Evolutionary conservation across 2,329 filamentous ascomycete species (phyloP).

Genomic region (Alternaria brassicicola): DNA sequence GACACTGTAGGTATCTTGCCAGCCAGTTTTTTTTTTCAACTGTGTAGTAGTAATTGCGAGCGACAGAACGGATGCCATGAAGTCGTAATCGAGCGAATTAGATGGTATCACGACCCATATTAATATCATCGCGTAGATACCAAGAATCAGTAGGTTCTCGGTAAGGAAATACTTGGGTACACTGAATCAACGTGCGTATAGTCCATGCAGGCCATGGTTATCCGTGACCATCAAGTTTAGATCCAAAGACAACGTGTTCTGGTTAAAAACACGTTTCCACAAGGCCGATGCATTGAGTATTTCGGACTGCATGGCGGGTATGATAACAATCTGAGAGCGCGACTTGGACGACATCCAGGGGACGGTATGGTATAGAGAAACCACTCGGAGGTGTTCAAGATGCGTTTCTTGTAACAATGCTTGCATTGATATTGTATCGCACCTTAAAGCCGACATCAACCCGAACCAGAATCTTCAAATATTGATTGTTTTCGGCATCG

Average conservation of each 20-base stretch:
- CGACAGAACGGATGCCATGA: no score
- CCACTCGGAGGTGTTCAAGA: rapidly evolving
- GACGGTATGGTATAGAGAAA: not conserved
- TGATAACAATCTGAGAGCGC: not conserved
- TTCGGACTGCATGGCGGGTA: not conserved
- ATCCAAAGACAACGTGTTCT: not conserved
- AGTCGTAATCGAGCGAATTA: no score
- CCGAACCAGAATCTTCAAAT: not conserved
- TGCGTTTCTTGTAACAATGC: not conserved
- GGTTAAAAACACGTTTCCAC: not conserved
- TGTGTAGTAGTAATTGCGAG: no score
- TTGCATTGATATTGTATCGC: not conserved
- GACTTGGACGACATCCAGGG: not conserved
- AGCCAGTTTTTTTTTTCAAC: not conserved
- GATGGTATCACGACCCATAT: no score
- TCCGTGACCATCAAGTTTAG: not conserved
- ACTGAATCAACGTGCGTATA: not conserved
- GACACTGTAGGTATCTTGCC: not conserved
- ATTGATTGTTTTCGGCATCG: not conserved
- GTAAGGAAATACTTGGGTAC: not conserved
- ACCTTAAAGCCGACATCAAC: not conserved
- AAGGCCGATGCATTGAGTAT: not conserved
- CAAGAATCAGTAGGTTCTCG: not conserved
- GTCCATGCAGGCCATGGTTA: not conserved
- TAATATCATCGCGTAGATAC: not conserved